Conservation (phyloP, 768 basidiomycete genomes). For the Leccinum subtestaceum region DNA sequence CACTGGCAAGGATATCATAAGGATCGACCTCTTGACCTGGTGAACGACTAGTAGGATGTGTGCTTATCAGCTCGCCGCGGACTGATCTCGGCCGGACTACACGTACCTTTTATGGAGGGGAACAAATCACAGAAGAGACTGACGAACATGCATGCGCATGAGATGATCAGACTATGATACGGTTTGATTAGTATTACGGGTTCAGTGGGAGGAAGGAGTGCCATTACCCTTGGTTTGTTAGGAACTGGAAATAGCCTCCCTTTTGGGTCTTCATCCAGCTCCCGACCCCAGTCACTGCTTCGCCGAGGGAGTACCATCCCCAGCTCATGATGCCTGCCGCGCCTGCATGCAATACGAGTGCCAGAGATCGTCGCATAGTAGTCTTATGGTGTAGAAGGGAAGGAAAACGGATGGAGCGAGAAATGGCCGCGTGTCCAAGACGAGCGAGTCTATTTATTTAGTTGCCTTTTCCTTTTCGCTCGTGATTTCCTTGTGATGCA, state of each 20-base stretch:
- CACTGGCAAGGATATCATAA: constrained; percentile 71
- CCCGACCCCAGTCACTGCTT: constrained; percentile 12
- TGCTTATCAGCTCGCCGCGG: not conserved
- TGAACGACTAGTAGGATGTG: constrained; percentile 8
- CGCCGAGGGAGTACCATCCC: constrained; percentile 29
- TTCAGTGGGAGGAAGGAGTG: not conserved
- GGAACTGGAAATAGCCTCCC: constrained; percentile 67
- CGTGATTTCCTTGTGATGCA: not conserved
- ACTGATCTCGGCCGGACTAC: not conserved
- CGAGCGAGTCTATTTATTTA: not conserved
- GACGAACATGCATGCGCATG: constrained; percentile 41
- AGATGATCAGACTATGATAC: constrained; percentile 28
- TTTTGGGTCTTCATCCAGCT: constrained; percentile 42
- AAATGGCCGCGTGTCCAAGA: not conserved
- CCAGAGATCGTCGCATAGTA: constrained; percentile 14
- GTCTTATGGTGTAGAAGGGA: not conserved
- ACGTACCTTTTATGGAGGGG: constrained; percentile 37
- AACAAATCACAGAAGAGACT: constrained; percentile 41
- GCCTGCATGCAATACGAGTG: constrained; percentile 31
- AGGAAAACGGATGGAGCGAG: not conserved
- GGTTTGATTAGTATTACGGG: not conserved
- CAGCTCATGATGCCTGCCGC: constrained; percentile 36
- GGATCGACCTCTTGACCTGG: constrained; percentile 54
- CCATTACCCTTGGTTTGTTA: constrained; percentile 70
- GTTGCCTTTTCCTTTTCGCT: not conserved